Conservation (phyloP, 768 basidiomycete species). For the Gelatoporia subvermispora region DNA sequence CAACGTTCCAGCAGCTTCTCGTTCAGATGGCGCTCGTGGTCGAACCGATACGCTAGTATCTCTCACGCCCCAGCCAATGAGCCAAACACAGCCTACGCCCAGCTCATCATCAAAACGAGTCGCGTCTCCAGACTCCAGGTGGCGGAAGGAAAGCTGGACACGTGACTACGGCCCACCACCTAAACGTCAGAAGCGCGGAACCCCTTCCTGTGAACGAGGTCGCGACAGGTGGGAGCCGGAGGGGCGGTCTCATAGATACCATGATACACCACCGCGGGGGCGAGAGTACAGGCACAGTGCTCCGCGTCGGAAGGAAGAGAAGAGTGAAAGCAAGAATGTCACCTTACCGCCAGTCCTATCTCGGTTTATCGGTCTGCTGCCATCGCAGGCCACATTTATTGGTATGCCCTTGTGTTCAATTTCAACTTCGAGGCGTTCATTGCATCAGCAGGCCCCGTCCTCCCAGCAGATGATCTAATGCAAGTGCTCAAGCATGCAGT, state of each 20-base stretch:
- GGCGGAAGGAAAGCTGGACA: conserved; percentile 38
- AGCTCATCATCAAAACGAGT: conserved; percentile 26
- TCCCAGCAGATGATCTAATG: conserved; percentile 88
- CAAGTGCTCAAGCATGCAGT: conserved; percentile 76
- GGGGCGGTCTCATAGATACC: conserved; percentile 31
- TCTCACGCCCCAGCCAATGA: conserved; percentile 16
- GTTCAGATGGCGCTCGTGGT: conserved; percentile 20
- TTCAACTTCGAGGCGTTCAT: conserved; percentile 5
- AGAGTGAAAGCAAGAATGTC: conserved; percentile 43
- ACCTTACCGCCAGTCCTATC: conserved; percentile 48
- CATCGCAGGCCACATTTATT: conserved; percentile 70
- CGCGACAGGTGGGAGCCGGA: conserved; percentile 41
- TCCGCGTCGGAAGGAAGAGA: conserved; percentile 32
- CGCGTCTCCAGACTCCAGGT: conserved; percentile 32
- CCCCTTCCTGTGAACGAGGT: conserved; percentile 48
- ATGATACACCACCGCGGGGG: conserved; percentile 43
- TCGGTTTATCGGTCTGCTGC: conserved; percentile 84
- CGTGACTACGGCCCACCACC: conserved; percentile 33
- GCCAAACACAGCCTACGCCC: conserved; percentile 17
- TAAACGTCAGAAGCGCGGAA: conserved; percentile 41
- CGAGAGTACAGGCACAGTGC: conserved; percentile 38
- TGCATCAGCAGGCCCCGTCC: conserved; percentile 65
- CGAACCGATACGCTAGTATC: conserved; percentile 34
- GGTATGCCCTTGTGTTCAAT: conserved; percentile 46
- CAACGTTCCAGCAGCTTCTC: conserved; percentile 9